Percentiles rank a stretch among this genome's conserved stretches.
These are phyloP conservation scores for Sarcodon aspratus DNA, from an alignment of 768 basidiomycete species.

Conservation along the genomic window DNA sequence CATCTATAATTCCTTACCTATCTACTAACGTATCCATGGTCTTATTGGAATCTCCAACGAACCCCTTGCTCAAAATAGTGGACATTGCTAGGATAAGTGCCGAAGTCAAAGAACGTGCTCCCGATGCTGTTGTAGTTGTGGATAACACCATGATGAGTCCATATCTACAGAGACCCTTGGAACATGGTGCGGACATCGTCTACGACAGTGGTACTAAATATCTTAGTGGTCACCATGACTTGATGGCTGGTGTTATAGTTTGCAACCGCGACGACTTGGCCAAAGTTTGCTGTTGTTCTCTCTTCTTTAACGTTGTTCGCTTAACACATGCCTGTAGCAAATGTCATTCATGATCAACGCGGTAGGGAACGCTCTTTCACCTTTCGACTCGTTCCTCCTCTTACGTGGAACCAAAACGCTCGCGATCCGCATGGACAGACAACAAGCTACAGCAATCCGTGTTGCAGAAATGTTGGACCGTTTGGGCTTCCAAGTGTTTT, in stretches of 20 bases:
- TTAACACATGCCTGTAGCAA: conserved; percentile 35
- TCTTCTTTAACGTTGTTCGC: conserved; percentile 2
- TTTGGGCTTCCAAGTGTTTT: conserved; percentile 85
- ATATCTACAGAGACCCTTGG: conserved; percentile 88
- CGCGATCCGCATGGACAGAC: conserved; percentile 90
- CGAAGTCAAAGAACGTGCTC: conserved; percentile 73
- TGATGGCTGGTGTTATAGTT: conserved; percentile 94
- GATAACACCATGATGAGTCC: conserved; percentile 99
- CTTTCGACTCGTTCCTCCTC: conserved; percentile 94
- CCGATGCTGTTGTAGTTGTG: conserved; percentile 75
- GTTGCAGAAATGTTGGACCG: conserved; percentile 80
- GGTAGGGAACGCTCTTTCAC: conserved; percentile 87
- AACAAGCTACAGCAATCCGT: conserved; percentile 69
- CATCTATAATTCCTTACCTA: conserved; percentile 49
- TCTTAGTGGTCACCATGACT: conserved; percentile 94
- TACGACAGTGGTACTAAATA: conserved; percentile 99
- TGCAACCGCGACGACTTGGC: conserved; percentile 88
- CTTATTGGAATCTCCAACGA: conserved; percentile 93
- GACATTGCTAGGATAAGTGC: conserved; percentile 79
- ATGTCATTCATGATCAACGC: conserved; percentile 89
- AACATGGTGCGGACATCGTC: conserved; percentile 93
- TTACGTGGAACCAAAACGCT: conserved; percentile 95
- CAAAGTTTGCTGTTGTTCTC: conserved; percentile 37
- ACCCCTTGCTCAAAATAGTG: conserved; percentile 90
- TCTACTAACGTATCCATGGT: conserved; percentile 81